Conservation (phyloP, 805 yeast species). For the Metschnikowia corniflorae region DNA sequence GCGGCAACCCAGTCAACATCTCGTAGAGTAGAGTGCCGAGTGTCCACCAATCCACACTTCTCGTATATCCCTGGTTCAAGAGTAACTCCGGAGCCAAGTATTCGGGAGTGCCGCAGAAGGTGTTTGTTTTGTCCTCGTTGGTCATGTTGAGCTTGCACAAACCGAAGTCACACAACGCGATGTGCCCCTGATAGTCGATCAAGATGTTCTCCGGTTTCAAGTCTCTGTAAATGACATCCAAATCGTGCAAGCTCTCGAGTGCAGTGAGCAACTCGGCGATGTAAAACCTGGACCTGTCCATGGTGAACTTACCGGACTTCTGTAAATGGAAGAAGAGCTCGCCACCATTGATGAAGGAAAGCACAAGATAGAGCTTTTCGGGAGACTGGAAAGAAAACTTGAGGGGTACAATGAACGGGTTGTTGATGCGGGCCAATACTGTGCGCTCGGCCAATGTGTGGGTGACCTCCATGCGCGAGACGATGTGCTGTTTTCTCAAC, state of each 20-base stretch:
- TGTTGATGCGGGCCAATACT: slow-evolving; percentile 86
- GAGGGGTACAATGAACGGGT: slow-evolving; percentile 94
- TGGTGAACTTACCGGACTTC: slow-evolving; percentile 81
- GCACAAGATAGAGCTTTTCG: slow-evolving; percentile 86
- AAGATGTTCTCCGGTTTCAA: slow-evolving; percentile 94
- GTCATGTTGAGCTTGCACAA: slow-evolving; percentile 94
- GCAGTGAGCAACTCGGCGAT: slow-evolving; percentile 94
- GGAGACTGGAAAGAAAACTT: slow-evolving; percentile 96
- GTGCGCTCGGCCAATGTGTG: slow-evolving; percentile 97
- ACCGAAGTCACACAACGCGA: slow-evolving; percentile 96
- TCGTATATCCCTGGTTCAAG: slow-evolving; percentile 89
- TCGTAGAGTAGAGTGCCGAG: slow-evolving; percentile 90
- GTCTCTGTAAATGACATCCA: slow-evolving; percentile 93
- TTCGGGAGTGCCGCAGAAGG: slow-evolving; percentile 98
- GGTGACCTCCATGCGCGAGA: slow-evolving; percentile 89
- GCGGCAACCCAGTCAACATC: slow-evolving; percentile 96
- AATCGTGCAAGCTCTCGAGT: slow-evolving; percentile 82
- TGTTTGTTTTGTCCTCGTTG: slow-evolving; percentile 79
- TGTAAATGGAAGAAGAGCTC: slow-evolving; percentile 93
- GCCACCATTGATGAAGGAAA: slow-evolving; percentile 95
- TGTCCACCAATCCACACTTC: slow-evolving; percentile 99
- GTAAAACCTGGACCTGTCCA: slow-evolving; percentile 88
- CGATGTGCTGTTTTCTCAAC: slow-evolving; percentile 89
- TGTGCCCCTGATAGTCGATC: slow-evolving; percentile 94
- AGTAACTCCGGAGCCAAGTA: slow-evolving; percentile 93